Evolutionary conservation across 2,329 filamentous ascomycete species (phyloP).

Genomic region (Emergomyces africanus): DNA sequence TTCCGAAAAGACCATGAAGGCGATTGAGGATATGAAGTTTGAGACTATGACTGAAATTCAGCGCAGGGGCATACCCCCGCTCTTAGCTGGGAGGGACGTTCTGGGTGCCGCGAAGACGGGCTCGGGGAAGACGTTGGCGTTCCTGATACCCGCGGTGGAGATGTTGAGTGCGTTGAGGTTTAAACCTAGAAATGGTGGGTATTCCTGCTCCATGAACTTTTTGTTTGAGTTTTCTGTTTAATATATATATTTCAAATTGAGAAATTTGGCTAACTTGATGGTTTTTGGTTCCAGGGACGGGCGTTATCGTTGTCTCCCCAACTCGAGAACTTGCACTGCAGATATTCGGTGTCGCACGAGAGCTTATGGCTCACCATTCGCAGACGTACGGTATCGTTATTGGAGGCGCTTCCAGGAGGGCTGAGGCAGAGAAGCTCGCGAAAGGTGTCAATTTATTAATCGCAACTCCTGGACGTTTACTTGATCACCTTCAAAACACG

Average conservation of each 20-base stretch:
- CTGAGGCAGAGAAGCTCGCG: constrained; percentile 83
- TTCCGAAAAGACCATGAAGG: constrained; percentile 77
- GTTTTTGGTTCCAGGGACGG: constrained; percentile 43
- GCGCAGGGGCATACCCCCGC: constrained; percentile 69
- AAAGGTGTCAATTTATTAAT: constrained; percentile 94
- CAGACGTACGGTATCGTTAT: constrained; percentile 94
- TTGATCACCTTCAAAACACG: constrained; percentile 91
- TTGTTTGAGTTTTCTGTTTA: not conserved
- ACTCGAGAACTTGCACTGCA: constrained; percentile 90
- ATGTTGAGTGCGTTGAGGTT: constrained; percentile 83
- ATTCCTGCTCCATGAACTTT: constrained; percentile 9
- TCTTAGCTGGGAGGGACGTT: constrained; percentile 81
- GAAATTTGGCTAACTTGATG: not conserved
- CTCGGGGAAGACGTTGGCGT: constrained; percentile 89
- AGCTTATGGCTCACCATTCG: constrained; percentile 88
- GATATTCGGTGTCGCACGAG: constrained; percentile 88
- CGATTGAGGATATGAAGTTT: constrained; percentile 85
- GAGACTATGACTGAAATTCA: constrained; percentile 95
- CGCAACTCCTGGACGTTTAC: constrained; percentile 78
- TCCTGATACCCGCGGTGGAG: constrained; percentile 87
- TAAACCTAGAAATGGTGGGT: constrained; percentile 79
- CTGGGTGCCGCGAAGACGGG: constrained; percentile 93
- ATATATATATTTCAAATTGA: not conserved
- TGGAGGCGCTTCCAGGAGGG: constrained; percentile 78
- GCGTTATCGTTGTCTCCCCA: constrained; percentile 83